Conservation (phyloP, 2,329 filamentous ascomycete species). For the Paraphoma chrysanthemicola region DNA sequence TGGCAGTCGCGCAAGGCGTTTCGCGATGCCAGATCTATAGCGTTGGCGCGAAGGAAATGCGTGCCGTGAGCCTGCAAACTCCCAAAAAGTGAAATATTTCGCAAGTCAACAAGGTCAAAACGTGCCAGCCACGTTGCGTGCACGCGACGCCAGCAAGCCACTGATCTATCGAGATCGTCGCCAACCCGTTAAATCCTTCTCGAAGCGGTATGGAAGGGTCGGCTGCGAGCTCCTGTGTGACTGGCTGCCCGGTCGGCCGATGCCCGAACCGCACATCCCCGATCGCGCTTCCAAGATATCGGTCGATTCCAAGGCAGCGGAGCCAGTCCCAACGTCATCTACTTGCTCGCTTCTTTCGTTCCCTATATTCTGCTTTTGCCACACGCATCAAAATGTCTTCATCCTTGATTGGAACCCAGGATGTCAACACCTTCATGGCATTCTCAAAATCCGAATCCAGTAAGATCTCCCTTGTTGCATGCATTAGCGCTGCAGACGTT, state of each 20-base stretch:
- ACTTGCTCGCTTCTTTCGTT: constrained; percentile 60
- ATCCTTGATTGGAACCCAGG: constrained; percentile 92
- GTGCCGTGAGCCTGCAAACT: constrained; percentile 13
- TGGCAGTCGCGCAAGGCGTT: constrained; percentile 7
- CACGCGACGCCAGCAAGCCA: constrained; percentile 43
- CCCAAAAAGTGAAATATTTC: constrained; percentile 22
- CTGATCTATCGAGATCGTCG: constrained; percentile 42
- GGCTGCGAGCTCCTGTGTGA: constrained; percentile 22
- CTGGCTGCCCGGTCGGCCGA: constrained; percentile 18
- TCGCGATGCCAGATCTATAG: not conserved
- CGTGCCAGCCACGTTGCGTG: constrained; percentile 41
- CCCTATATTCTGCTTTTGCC: constrained; percentile 84
- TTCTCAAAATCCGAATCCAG: constrained; percentile 96
- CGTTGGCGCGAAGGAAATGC: constrained; percentile 1
- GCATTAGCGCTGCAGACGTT: constrained; percentile 85
- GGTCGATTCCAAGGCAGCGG: constrained; percentile 11
- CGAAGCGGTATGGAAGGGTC: constrained; percentile 32
- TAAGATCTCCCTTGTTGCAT: constrained; percentile 86
- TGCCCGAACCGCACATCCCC: constrained; percentile 11
- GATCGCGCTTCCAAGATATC: constrained; percentile 14
- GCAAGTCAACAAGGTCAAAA: constrained; percentile 22
- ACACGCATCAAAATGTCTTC: constrained; percentile 94
- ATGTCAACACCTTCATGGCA: constrained; percentile 95
- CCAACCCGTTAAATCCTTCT: constrained; percentile 29
- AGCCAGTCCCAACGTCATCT: constrained; percentile 25